Base-by-base conservation (phyloP, 768 basidiomycete genomes). In the Megacollybia marginata region DNA sequence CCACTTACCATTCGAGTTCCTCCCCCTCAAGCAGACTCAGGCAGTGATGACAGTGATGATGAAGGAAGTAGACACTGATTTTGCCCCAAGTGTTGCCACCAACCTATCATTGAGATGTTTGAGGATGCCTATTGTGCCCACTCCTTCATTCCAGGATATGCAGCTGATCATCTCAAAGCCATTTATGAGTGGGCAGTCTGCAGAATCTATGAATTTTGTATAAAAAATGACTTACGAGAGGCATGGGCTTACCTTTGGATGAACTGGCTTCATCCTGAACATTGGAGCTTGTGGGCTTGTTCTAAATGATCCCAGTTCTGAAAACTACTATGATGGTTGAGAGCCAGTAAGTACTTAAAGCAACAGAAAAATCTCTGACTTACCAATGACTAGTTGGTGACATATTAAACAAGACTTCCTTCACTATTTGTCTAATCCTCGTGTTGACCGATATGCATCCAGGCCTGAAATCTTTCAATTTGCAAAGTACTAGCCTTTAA, bases 321-420 rank as follows among this genome's bases (percentile, higher is more conserved):
- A 64, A 59, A 48, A 64, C 59, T 5, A 63, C 62, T 8, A 65
- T 65, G 61, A 59, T 59, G 33, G 44, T 61, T 34, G 60, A 67
- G 54, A 59, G 53, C 58, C 60, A 64, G 64, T 63, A 28, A 58
- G 61, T 56, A 23, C n/a, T n/a, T n/a, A n/a, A n/a, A n/a, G n/a
- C n/a, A n/a, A n/a, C n/a, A n/a, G n/a, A n/a, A n/a, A n/a, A n/a
- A n/a, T n/a, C n/a, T n/a, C n/a, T n/a, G n/a, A n/a, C n/a, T n/a
- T n/a, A n/a, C n/a, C n/a, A n/a, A n/a, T n/a, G n/a, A n/a, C n/a
- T n/a, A n/a, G n/a, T n/a, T n/a, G n/a, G n/a, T n/a, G n/a, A n/a
- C n/a, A n/a, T n/a, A n/a, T n/a, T n/a, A n/a, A n/a, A n/a, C n/a
- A n/a, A n/a, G n/a, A n/a, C n/a, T n/a, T n/a, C n/a, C n/a, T n/a